Base-by-base conservation (phyloP, 805 yeast genomes). In the Pichia californica region DNA sequence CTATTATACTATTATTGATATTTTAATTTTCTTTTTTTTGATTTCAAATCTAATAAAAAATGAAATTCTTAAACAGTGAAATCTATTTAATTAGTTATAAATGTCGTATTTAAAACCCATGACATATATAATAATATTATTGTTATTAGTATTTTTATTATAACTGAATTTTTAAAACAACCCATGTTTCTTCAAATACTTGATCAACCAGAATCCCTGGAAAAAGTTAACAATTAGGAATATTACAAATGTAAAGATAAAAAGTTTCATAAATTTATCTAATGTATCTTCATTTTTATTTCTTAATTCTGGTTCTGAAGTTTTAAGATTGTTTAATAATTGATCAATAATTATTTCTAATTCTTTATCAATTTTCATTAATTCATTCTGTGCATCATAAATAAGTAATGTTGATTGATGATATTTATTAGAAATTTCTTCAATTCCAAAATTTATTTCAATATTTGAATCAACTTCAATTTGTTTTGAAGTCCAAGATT, bases 261-360 rank as follows among this genome's bases (percentile, higher is more conserved):
- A 38, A 28, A 42, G 38, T 3, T 50, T 38, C n/a, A 55, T 51
- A 9, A 48, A 49, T 21, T 47, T 52, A 11, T 45, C 31, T 26
- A 50, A 45, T 9, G 55, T 55, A 33, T 53, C 52, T 38, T 61
- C 66, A 43, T 59, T 61, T 10, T 48, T 48, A 40, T 61, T 45
- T 34, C 66, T 43, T 18, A 57, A 45, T 15, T 45, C 45, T n/a
- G 52, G 38, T 31, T 62, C 65, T 13, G 41, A 39, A 4, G 36
- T 36, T 37, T 32, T 29, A 19, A 43, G 19, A 29, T 31, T 36
- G 26, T 34, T 29, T 6, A 39, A 4, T 13, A 38, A 20, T 15
- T 36, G 34, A 11, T 45, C 36, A 1, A 32, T 29, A 10, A 59
- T 31, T 7, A 39, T 20, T 28, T 52, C 54, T 8, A 59, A 16